Conservation (phyloP, 129 eudicot species). For the Dittrichia graveolens region DNA sequence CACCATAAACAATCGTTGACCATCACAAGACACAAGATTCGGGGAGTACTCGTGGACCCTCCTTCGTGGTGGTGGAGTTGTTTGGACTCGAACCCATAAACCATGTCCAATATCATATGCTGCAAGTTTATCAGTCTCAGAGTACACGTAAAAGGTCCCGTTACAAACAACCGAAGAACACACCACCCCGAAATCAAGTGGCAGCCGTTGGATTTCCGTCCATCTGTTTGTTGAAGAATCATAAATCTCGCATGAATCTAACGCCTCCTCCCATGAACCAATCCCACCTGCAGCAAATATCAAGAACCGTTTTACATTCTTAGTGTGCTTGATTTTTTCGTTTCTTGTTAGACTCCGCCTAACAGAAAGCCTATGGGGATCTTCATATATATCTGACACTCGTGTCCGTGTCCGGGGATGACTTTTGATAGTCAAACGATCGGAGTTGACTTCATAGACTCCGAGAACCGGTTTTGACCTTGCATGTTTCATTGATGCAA, state of each 20-base stretch:
- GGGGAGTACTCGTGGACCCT: slow-evolving; percentile 84
- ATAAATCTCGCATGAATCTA: slow-evolving; percentile 76
- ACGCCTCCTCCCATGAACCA: slow-evolving; percentile 80
- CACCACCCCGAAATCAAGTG: slow-evolving; percentile 65
- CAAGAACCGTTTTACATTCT: slow-evolving; percentile 50
- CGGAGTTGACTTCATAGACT: slow-evolving; percentile 51
- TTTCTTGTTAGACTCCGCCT: slow-evolving; percentile 55
- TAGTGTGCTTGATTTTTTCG: slow-evolving; percentile 38
- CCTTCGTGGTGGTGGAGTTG: slow-evolving; percentile 55
- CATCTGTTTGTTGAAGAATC: slow-evolving; percentile 73
- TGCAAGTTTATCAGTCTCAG: slow-evolving; percentile 68
- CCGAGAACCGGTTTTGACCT: slow-evolving; percentile 83
- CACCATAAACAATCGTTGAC: slow-evolving; percentile 62
- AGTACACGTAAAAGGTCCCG: slow-evolving; percentile 62
- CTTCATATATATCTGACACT: slow-evolving; percentile 75
- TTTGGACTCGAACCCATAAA: slow-evolving; percentile 65
- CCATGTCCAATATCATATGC: slow-evolving; percentile 73
- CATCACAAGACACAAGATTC: slow-evolving; percentile 53
- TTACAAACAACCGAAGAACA: slow-evolving; percentile 69
- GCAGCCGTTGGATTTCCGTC: slow-evolving; percentile 68
- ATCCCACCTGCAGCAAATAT: slow-evolving; percentile 76
- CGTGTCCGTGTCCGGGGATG: slow-evolving; percentile 55
- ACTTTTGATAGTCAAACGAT: slow-evolving; percentile 40
- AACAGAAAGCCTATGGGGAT: slow-evolving; percentile 78
- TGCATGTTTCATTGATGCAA: slow-evolving; percentile 69